These are phyloP conservation scores for Fusarium udum DNA, from an alignment of 2,329 filamentous ascomycete genomes.

Conservation along the genomic window DNA sequence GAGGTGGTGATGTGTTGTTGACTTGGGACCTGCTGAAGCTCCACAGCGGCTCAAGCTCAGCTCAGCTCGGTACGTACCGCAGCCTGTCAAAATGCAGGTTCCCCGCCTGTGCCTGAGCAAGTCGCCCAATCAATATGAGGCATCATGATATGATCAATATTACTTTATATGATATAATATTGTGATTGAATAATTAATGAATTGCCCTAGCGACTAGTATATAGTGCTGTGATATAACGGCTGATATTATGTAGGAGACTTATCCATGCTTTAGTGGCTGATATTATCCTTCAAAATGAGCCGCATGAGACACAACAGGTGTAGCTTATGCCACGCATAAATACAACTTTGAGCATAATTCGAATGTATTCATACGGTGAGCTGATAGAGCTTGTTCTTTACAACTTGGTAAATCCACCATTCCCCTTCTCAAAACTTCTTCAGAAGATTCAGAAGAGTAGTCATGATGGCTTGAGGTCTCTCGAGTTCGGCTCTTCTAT, in stretches of 20 bases:
- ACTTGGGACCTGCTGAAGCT: slow-evolving; percentile 15
- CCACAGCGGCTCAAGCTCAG: slow-evolving; percentile 40
- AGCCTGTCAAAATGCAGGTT: slow-evolving; percentile 29
- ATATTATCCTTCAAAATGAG: neutral
- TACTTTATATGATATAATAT: neutral
- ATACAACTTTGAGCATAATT: neutral
- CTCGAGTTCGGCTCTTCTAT: neutral
- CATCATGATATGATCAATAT: neutral
- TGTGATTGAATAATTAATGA: neutral
- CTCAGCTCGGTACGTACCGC: slow-evolving; percentile 35
- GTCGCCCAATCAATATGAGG: slow-evolving; percentile 6
- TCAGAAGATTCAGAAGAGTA: neutral
- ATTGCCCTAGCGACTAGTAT: accelerated
- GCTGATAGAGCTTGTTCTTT: accelerated
- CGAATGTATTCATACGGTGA: neutral
- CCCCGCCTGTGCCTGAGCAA: slow-evolving; percentile 5
- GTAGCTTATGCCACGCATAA: neutral
- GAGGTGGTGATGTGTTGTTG: slow-evolving; percentile 37
- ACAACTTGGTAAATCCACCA: accelerated
- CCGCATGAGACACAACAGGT: neutral
- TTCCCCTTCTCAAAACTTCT: neutral
- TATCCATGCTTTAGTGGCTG: neutral
- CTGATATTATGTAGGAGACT: neutral
- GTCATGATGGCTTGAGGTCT: neutral
- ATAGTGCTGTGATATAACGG: accelerated